Base-by-base conservation (phyloP, 495 filamentous ascomycete species). In the Massariosphaeria phaeospora region DNA sequence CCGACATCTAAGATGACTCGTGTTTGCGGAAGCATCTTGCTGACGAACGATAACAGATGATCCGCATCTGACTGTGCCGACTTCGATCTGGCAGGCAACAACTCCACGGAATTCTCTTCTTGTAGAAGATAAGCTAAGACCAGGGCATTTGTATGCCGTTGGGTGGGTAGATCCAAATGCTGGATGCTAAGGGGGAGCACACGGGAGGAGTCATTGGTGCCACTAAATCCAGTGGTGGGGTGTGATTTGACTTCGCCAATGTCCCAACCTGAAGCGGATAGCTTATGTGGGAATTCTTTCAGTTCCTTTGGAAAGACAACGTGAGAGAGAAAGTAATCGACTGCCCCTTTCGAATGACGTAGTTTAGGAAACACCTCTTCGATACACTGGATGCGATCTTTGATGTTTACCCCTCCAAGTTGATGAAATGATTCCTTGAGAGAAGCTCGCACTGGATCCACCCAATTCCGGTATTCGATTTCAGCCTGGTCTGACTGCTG, bases 211-310 rank as follows among this genome's bases (percentile, higher is more conserved):
- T 91, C 84, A 33, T 84, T 88, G 0, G 85, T 91, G 2, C 85
- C 84, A 64, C 83, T 87, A 54, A 89, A 89, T 0, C 84, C 84
- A 0, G 79, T 83, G 0, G 79, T 80, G 0, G 75, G 73, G 25
- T 79, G 68, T 0, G 15, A 40, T 55, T 75, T 80, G 2, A 51
- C 51, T 73, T 70, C 1, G 59, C 52, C 78, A 33, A 86, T 72
- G 63, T 89, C 85, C 82, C 85, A 89, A 0, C 81, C 84, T 0
- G 84, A 88, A 0, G 81, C 73, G 0, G 81, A 82, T 1, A 89
- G 69, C 61, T 85, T 91, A 0, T 74, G 52, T 0, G 79, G 76
- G 50, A 86, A 91, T 26, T 77, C 73, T 34, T 76, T 83, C 66
- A 80, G 76, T 50, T 85, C 80, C 54, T 73, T 81, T 0, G 83